Evolutionary conservation across 306 rosid genomes (phyloP), one percentile per base, ranked within the genome.

Genomic region (Cicer yamashitae): DNA sequence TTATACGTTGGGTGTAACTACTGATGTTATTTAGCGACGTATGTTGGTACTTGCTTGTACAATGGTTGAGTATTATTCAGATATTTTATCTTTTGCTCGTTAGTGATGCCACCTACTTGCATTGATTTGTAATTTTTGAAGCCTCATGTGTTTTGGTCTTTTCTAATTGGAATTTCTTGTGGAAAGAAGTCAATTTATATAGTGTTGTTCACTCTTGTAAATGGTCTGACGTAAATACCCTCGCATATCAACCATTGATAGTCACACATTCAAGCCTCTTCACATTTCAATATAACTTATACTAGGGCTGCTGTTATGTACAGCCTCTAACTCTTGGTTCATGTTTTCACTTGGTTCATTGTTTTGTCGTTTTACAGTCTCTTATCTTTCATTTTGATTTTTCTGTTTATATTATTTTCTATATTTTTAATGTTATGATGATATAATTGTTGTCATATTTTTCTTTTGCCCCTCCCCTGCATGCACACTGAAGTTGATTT

Each of bases 181-280:
- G 53, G 7, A 56, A 13, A 14, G 8, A 58, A 44, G 18, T 22
- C 41, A 20, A 5, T 43, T 44, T 8, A 5, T n/a, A 46, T n/a
- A 8, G 15, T 68, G 6, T 54, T 20, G 7, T 10, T 8, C 40
- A 57, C 40, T 7, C 62, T 20, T 13, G 2, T 40, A 5, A 18
- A 75, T 83, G 86, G 80, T 59, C 85, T 77, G 4, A 41, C 8
- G 80, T 44, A 9, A 56, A 20, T 56, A 56, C 34, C 37, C 37
- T 34, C 10, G 4, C 8, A 9, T 8, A 8, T 10, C 10, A 7
- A 43, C 6, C 37, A 56, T 5, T 17, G 20, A 9, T 20, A 20
- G 34, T 9, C 34, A 56, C 14, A 5, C n/a, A 4, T 57, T 57
- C 3, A 22, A 9, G 5, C 3, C 59, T 53, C 3, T 10, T 56